Base-by-base conservation (phyloP, 2,329 filamentous ascomycete species). In the Trichophaea hybrida region DNA sequence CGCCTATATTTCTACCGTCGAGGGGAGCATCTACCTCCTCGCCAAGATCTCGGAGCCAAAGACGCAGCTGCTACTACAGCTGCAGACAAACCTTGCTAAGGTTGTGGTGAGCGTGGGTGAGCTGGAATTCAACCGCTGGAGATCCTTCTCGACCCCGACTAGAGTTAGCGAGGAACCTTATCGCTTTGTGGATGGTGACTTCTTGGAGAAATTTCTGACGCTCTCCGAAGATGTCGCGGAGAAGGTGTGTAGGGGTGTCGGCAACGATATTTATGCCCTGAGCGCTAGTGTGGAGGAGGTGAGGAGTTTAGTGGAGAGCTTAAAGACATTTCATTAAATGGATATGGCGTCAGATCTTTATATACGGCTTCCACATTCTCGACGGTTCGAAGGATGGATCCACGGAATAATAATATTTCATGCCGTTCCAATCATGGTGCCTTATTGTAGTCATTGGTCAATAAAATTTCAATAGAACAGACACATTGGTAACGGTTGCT, bases 1-100 rank as follows among this genome's bases (percentile, higher is more conserved):
- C 68, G 93, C 93, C 17, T 96, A 97, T 70, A 74, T 97, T 56
- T 90, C 81, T 60, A 97, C 93, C 57, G 90, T 90, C 52, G 91
- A 97, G 71, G 93, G 93, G 32, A 85, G 85, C 0, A 84, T 98
- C 53, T 96, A 95, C 72, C 81, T 98, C 64, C 91, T 93, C 68
- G 88, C 86, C 0, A 80, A 85, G 5, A 88, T 98, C 65, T 77
- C 83, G 2, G 77, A 85, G 0, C 71, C 78, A 3, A 81, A 86
- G 57, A 84, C 88, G 69, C 85, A 94, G 66, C 76, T 94, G 10
- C 78, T 98, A 32, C 84, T 96, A 73, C 81, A 81, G 1, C 81
- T 98, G 58, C 93, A 98, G 71, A 74, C 75, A 0, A 80, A 78
- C 40, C 78, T 97, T 59, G 81, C 85, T 4, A 75, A 78, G 2